phyloP scores from a whole-genome alignment of 192 early-diverging fungal genomes.

The Coemansia sp. region DNA sequence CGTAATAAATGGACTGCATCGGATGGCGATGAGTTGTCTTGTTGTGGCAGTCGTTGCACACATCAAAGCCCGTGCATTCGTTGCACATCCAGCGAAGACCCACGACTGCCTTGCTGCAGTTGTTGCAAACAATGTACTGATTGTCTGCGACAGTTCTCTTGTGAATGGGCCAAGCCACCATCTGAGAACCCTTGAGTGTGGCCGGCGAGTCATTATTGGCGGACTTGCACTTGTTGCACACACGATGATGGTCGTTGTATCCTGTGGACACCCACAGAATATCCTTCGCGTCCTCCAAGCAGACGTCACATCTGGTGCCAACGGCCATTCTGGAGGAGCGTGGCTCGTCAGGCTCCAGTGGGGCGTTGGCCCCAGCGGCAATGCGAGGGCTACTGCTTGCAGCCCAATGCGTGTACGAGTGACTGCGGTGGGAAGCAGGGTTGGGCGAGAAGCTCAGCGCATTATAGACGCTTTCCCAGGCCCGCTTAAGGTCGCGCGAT shows the following conservation, averaged over 20 bases:
- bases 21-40: slow-evolving; percentile 21
- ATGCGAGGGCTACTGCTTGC: slow-evolving; percentile 38
- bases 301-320: slow-evolving; percentile 11
- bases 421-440: slow-evolving; percentile 11
- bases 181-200: slow-evolving; percentile 6
- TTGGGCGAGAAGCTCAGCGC: slow-evolving; percentile 39
- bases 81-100: slow-evolving; percentile 57
- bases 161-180: slow-evolving; percentile 43
- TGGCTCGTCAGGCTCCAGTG: slow-evolving; percentile 30
- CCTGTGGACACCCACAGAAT: slow-evolving; percentile 38
- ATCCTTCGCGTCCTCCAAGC: slow-evolving; percentile 21
- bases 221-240: slow-evolving; percentile 44
- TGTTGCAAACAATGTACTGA: slow-evolving; percentile 59
- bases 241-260: slow-evolving; percentile 27
- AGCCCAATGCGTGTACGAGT: slow-evolving; percentile 25
- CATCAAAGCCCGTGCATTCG: slow-evolving; percentile 63
- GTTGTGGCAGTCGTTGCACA: slow-evolving; percentile 62
- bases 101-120: slow-evolving; percentile 52
- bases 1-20: slow-evolving; percentile 19
- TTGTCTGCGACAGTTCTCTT: slow-evolving; percentile 16
- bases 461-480: slow-evolving; percentile 50
- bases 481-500: slow-evolving; percentile 44
- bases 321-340: slow-evolving; percentile 1
- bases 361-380: slow-evolving; percentile 23
- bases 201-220: not conserved